A percentile compares a stretch with the other conserved stretches of the same genome.
Evolutionary conservation across 2,329 filamentous ascomycete species (phyloP).

Genomic region (Pseudopyricularia javanii): DNA sequence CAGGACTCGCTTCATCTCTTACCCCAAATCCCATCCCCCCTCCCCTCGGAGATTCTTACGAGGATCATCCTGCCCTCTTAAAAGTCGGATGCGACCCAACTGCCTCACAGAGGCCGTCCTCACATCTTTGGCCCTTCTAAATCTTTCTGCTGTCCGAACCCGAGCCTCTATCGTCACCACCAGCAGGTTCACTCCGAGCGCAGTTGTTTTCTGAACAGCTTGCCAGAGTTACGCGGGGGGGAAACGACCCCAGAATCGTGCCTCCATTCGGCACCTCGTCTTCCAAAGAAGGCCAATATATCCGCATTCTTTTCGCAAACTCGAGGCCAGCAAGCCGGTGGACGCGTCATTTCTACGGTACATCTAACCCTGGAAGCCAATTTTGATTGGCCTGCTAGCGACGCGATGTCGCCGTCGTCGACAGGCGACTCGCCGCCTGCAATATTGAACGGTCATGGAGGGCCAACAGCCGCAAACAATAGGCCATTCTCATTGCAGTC

Average conservation of each 20-base stretch:
- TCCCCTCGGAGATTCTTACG: background rate
- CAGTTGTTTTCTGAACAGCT: too few relatives aligned
- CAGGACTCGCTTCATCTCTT: background rate
- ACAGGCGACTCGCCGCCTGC: constrained; percentile 39
- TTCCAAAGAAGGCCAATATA: too few relatives aligned
- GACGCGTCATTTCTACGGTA: background rate
- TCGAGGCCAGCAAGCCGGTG: background rate
- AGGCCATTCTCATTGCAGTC: constrained; percentile 31
- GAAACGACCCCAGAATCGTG: too few relatives aligned
- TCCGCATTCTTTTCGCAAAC: too few relatives aligned
- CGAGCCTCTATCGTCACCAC: background rate
- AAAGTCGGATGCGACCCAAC: background rate
- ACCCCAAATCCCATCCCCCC: too few relatives aligned
- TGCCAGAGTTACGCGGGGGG: too few relatives aligned
- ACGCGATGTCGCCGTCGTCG: constrained; percentile 38
- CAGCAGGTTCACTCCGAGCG: background rate
- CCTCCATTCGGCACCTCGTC: too few relatives aligned
- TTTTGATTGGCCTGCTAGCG: background rate
- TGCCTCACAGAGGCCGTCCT: background rate
- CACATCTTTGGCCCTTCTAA: background rate
- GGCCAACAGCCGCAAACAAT: constrained; percentile 21
- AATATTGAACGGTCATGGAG: constrained; percentile 8
- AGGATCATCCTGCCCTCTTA: constrained; percentile 1
- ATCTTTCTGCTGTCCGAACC: background rate
- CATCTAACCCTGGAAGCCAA: background rate